A percentile compares a stretch with the other conserved stretches of the same genome.
phyloP scores from a whole-genome alignment of 345 rosid genomes.

The Heritiera fomes region DNA sequence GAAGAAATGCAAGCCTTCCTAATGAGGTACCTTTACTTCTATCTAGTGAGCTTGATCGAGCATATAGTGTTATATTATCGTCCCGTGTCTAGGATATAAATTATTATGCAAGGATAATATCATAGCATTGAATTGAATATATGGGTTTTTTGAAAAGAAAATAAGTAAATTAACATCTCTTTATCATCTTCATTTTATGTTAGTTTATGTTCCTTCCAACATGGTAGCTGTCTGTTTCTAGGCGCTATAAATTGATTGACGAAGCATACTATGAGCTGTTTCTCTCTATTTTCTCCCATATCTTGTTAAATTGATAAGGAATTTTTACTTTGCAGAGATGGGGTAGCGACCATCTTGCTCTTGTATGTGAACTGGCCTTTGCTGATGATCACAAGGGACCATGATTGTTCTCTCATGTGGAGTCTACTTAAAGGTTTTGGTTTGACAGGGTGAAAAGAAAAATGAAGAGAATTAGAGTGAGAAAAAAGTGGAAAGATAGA shows the following conservation, averaged over 20 bases:
- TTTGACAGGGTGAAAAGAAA: no score
- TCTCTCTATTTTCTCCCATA: neutral
- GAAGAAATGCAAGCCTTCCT: conserved; percentile 71
- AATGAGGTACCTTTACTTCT: conserved; percentile 50
- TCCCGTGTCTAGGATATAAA: neutral
- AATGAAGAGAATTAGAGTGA: no score
- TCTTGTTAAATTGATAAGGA: neutral
- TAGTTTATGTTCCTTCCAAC: neutral
- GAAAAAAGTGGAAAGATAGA: no score
- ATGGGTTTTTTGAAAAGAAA: neutral
- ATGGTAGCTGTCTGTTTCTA: neutral
- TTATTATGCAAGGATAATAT: neutral
- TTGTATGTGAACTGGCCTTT: conserved; percentile 84
- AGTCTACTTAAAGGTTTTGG: no score
- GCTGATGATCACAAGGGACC: conserved; percentile 26
- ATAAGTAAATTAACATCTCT: neutral
- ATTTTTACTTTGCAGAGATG: conserved; percentile 57
- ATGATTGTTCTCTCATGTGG: conserved; percentile 3
- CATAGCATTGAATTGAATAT: neutral
- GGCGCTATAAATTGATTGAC: neutral
- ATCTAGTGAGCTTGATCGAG: conserved; percentile 12
- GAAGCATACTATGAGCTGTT: neutral
- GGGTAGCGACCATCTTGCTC: conserved; percentile 98
- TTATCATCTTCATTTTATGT: neutral
- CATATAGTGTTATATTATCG: neutral